Evolutionary conservation across 2,329 filamentous ascomycete species (phyloP).

Genomic region (Phyllosticta citrichinensis): DNA sequence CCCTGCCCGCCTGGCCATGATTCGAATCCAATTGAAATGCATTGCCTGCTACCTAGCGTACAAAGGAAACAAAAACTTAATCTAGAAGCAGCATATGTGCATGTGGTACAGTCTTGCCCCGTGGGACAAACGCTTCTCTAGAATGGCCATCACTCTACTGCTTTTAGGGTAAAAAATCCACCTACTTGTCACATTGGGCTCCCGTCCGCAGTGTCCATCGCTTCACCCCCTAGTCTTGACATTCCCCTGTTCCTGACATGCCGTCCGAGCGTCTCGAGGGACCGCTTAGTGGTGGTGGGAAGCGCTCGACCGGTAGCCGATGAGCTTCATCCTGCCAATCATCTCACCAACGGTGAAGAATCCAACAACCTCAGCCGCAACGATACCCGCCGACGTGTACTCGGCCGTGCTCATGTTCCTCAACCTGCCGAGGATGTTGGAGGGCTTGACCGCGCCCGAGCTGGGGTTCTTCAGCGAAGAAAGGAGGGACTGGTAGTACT

Average conservation of each 20-base stretch:
- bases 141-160: slow-evolving; percentile 5
- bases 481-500: slow-evolving; percentile 68
- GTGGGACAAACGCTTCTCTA: slow-evolving; percentile 7
- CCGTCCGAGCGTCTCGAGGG: not conserved
- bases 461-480: slow-evolving; percentile 61
- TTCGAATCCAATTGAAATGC: not conserved
- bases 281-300: slow-evolving; percentile 22
- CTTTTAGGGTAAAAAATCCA: slow-evolving; percentile 2
- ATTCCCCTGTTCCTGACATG: not conserved
- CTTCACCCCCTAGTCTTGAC: slow-evolving; percentile 4
- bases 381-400: slow-evolving; percentile 62
- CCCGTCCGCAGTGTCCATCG: not conserved
- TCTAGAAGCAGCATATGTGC: slow-evolving; percentile 31
- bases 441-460: slow-evolving; percentile 47
- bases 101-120: slow-evolving; percentile 25
- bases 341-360: slow-evolving; percentile 99
- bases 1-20: not conserved
- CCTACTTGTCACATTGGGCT: slow-evolving; percentile 5
- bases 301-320: slow-evolving; percentile 59
- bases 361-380: slow-evolving; percentile 77
- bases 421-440: slow-evolving; percentile 45
- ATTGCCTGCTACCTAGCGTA: slow-evolving; percentile 16
- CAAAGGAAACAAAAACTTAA: slow-evolving; percentile 21
- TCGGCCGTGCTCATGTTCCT: slow-evolving; percentile 64
- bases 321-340: slow-evolving; percentile 85